Evolutionary conservation across 2,329 filamentous ascomycete species (phyloP).

Genomic region (Aureobasidium sp.): DNA sequence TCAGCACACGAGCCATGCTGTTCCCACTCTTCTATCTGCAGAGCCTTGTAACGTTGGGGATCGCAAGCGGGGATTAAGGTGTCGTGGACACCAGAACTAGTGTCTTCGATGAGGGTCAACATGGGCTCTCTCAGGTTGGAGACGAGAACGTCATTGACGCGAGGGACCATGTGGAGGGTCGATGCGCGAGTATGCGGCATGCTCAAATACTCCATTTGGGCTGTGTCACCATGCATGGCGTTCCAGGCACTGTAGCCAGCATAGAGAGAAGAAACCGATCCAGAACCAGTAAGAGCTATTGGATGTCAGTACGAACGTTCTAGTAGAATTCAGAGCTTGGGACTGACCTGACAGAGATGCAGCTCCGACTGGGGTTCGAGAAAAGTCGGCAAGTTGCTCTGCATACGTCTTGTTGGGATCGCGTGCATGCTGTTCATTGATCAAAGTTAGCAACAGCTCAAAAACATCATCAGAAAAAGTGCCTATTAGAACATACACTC

Average conservation of each 20-base stretch:
- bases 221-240: constrained; percentile 25
- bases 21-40: constrained; percentile 37
- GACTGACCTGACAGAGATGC: constrained; percentile 34
- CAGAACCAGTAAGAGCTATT: constrained; percentile 37
- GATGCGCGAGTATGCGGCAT: constrained; percentile 38
- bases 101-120: constrained; percentile 39
- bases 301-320: not conserved
- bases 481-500: constrained; percentile 14
- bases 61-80: constrained; percentile 42
- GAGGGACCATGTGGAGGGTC: constrained; percentile 34
- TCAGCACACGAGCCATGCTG: constrained; percentile 41
- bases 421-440: constrained; percentile 29
- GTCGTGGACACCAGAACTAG: constrained; percentile 37
- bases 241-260: constrained; percentile 43
- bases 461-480: not conserved
- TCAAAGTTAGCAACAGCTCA: not conserved
- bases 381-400: constrained; percentile 43
- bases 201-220: constrained; percentile 39
- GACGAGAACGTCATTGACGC: constrained; percentile 35
- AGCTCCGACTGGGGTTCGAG: constrained; percentile 43
- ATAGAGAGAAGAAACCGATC: constrained; percentile 40
- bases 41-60: constrained; percentile 33
- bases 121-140: constrained; percentile 40
- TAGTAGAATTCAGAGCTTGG: not conserved
- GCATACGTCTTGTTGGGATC: constrained; percentile 42